A percentile compares a stretch with the other conserved stretches of the same genome.
Evolutionary conservation across 495 filamentous ascomycete genomes (phyloP).

Genomic region (Penicillium egyptiacum): DNA sequence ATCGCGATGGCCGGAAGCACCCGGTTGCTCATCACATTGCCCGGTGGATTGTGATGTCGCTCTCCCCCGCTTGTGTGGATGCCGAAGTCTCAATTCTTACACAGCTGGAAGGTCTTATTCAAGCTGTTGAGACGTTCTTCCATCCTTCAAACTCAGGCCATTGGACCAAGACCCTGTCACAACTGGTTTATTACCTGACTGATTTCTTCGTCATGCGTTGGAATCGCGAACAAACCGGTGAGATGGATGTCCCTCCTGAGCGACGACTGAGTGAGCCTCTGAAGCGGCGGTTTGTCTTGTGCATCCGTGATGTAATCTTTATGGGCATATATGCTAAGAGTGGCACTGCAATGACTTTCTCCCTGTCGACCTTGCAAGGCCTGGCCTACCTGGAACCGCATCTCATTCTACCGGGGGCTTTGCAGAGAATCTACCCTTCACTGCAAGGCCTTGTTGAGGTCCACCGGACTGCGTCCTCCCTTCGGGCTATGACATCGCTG

Average conservation of each 20-base stretch:
- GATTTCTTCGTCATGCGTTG: conserved; percentile 98
- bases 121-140: conserved; percentile 98
- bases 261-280: conserved; percentile 75
- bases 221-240: conserved; percentile 91
- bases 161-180: conserved; percentile 89
- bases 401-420: conserved; percentile 86
- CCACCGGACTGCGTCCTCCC: conserved; percentile 90
- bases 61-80: conserved; percentile 82
- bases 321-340: conserved; percentile 99
- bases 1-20: conserved; percentile 89
- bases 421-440: conserved; percentile 95
- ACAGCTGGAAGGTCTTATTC: conserved; percentile 87
- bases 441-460: conserved; percentile 96
- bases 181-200: conserved; percentile 87
- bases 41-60: conserved; percentile 91
- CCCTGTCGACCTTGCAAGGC: conserved; percentile 83
- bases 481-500: conserved; percentile 85
- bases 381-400: conserved; percentile 89
- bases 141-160: conserved; percentile 93
- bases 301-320: conserved; percentile 88
- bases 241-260: conserved; percentile 79
- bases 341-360: conserved; percentile 84
- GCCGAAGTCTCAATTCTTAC: conserved; percentile 75
- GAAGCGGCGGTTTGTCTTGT: conserved; percentile 87
- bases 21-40: conserved; percentile 89